Base-by-base conservation (phyloP, 805 yeast genomes). In the Candida parachauliodes region DNA sequence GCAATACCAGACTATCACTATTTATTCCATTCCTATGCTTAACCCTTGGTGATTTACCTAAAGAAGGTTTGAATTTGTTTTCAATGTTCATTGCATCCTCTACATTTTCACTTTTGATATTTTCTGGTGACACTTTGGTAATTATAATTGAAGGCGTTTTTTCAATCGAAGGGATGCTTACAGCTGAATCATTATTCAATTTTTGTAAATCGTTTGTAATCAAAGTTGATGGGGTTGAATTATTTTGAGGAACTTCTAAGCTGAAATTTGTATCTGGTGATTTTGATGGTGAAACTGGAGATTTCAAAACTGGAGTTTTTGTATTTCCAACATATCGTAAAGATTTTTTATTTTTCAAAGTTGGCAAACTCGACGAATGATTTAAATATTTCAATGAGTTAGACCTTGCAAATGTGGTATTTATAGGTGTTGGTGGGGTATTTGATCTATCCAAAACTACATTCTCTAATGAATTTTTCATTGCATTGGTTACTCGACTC, bases 401-500 rank as follows among this genome's bases (percentile, higher is more conserved):
- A 21, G 20, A 14, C n/a, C 14, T 5, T n/a, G n/a, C n/a, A n/a
- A 14, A 24, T 12, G 31, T 14, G 15, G 7, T 18, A 10, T 23
- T 14, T 2, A 25, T 22, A 12, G 28, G 35, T 6, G 33, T 23
- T 24, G 41, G 41, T 18, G 37, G 36, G 5, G 40, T 37, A 11
- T 14, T 27, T 12, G 55, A 45, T 18, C 35, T 27, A 16, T 35
- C 39, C 8, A 28, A 6, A 18, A 7, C 3, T 18, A 35, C 23
- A 31, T 31, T 36, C 19, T 36, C 39, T 16, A 55, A 46, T 11
- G 59, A 52, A 3, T 43, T 37, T 38, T 68, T 68, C 42, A 73
- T 49, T 1, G 76, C 76, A 50, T 59, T 66, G 1, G 72, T 62
- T n/a, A 72, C 55, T 27, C 65, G 56, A 34, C 54, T 55, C 6